phyloP scores from a whole-genome alignment of 495 filamentous ascomycete species.

The Amphirosellinia nigrospora region DNA sequence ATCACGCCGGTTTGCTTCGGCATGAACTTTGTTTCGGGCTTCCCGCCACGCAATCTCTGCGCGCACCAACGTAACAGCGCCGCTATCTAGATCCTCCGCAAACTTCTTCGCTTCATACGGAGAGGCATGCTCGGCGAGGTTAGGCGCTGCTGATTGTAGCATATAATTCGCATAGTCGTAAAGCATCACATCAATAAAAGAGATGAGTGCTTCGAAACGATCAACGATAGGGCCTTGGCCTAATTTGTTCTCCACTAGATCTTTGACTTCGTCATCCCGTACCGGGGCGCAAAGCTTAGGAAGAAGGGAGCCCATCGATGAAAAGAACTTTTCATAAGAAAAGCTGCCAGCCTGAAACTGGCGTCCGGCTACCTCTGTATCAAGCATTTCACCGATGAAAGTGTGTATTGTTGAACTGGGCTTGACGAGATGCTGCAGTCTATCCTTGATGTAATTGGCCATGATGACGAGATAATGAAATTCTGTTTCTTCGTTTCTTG shows the following conservation, averaged over 20 bases:
- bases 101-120: slow-evolving; percentile 84
- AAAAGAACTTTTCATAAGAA: slow-evolving; percentile 92
- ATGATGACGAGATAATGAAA: slow-evolving; percentile 72
- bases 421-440: slow-evolving; percentile 80
- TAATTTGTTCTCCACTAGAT: slow-evolving; percentile 72
- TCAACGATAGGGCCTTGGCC: slow-evolving; percentile 78
- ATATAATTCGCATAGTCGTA: slow-evolving; percentile 96
- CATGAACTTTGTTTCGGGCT: slow-evolving; percentile 69
- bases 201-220: slow-evolving; percentile 80
- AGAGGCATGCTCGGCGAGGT: slow-evolving; percentile 78
- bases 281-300: slow-evolving; percentile 93
- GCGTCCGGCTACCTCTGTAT: slow-evolving; percentile 73
- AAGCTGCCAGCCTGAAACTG: slow-evolving; percentile 84
- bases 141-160: slow-evolving; percentile 78
- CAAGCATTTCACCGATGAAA: slow-evolving; percentile 84
- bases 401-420: slow-evolving; percentile 81
- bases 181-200: slow-evolving; percentile 88
- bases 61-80: slow-evolving; percentile 61
- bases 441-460: slow-evolving; percentile 82
- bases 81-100: slow-evolving; percentile 68
- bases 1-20: slow-evolving; percentile 75
- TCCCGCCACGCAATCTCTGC: slow-evolving; percentile 75
- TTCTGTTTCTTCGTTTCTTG: slow-evolving; percentile 72
- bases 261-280: slow-evolving; percentile 83
- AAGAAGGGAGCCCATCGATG: slow-evolving; percentile 85